These are phyloP conservation scores for Penicillium nucicola DNA, from an alignment of 495 filamentous ascomycete genomes.

Conservation along the genomic window DNA sequence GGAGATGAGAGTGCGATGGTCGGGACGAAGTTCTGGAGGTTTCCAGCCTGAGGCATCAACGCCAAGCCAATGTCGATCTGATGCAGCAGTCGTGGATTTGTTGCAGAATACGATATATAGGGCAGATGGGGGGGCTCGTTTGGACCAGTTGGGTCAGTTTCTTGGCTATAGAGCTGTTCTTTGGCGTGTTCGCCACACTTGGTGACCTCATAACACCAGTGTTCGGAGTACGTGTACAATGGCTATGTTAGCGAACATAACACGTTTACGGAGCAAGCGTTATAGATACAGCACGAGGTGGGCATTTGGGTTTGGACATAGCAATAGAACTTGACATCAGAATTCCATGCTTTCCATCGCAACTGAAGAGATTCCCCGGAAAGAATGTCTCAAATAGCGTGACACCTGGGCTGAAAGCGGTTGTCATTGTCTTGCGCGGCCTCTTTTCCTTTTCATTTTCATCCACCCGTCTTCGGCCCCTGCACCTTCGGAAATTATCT, in stretches of 20 bases:
- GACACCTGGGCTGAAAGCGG: conserved; percentile 26
- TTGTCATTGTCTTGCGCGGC: conserved; percentile 27
- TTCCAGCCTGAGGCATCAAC: conserved; percentile 12
- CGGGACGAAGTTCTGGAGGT: conserved; percentile 7
- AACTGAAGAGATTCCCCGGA: background rate
- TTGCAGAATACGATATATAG: too few relatives aligned
- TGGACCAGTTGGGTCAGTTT: too few relatives aligned
- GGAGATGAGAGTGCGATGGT: conserved; percentile 7
- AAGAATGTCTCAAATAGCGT: conserved; percentile 17
- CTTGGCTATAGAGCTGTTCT: background rate
- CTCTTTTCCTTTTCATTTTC: conserved; percentile 5
- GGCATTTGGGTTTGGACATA: too few relatives aligned
- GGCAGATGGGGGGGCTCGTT: too few relatives aligned
- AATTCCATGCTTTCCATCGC: background rate
- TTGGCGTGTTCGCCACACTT: too few relatives aligned
- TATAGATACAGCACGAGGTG: too few relatives aligned
- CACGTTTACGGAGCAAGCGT: too few relatives aligned
- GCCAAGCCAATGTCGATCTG: conserved; percentile 14
- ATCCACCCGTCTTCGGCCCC: background rate
- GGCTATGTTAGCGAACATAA: too few relatives aligned
- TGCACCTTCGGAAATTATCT: background rate
- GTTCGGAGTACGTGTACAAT: too few relatives aligned
- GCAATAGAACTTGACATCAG: conserved; percentile 1
- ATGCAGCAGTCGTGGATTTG: background rate
- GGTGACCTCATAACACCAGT: too few relatives aligned